A percentile compares a stretch with the other conserved stretches of the same genome.
phyloP scores from a whole-genome alignment of 176 grass and related monocot genomes.

The Oryza punctata region DNA sequence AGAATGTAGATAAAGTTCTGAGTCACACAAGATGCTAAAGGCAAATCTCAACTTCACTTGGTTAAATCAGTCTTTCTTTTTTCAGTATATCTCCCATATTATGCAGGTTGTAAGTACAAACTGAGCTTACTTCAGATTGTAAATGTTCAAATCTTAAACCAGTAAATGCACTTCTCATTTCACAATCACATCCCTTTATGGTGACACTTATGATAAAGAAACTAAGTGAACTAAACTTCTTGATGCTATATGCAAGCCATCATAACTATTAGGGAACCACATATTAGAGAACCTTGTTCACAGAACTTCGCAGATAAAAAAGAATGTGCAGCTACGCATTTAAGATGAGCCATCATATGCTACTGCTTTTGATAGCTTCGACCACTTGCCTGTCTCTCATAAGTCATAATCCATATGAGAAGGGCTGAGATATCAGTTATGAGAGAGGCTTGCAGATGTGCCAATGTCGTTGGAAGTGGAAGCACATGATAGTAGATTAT shows the following conservation, averaged over 20 bases:
- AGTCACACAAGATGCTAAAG: slow-evolving; percentile 9
- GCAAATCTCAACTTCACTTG: neutral
- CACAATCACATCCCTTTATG: neutral
- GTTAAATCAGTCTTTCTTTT: slow-evolving; percentile 34
- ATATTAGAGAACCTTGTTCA: neutral
- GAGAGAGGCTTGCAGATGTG: neutral
- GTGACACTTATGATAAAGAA: slow-evolving; percentile 16
- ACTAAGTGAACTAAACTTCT: neutral
- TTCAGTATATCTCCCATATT: slow-evolving; percentile 12
- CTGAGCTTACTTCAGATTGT: neutral
- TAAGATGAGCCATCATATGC: neutral
- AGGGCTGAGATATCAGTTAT: neutral
- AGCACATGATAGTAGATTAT: neutral
- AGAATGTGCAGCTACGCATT: neutral
- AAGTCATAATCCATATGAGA: neutral
- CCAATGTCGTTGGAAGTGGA: neutral
- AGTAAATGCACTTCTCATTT: slow-evolving; percentile 19
- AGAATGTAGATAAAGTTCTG: slow-evolving; percentile 4
- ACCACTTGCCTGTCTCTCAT: neutral
- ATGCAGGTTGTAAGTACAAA: slow-evolving; percentile 16
- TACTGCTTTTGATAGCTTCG: neutral
- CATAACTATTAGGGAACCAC: neutral
- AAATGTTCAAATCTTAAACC: neutral
- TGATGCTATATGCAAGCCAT: neutral
- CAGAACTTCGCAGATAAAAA: neutral